Evolutionary conservation across 1,139 yeast species (phyloP), one percentile per base, ranked within the genome.

Genomic region (Pichia sp.): DNA sequence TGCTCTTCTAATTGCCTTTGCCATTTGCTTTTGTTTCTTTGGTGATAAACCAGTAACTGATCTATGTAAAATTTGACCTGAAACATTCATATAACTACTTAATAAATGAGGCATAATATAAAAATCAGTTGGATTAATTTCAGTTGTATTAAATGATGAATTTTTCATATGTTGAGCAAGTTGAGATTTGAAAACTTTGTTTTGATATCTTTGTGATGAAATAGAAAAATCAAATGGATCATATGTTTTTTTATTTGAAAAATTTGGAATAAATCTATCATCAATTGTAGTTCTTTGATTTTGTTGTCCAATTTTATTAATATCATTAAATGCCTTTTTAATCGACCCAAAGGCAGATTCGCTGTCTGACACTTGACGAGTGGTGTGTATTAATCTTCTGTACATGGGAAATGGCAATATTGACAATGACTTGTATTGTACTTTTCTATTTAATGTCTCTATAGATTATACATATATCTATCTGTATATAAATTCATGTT

Each of bases 191-290:
- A 51, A 47, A 40, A 51, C 53, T 50, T 57, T 65, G 55, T 46
- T 59, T 54, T 51, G 70, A 69, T 65, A 73, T 66, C 55, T 64
- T 35, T 75, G 57, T 51, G 74, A 76, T 40, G 79, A 76, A 58
- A 75, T 63, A 37, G 86, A 78, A 53, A 83, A 82, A 63, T 83
- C 90, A 65, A 82, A 83, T 41, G 94, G 90, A 54, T 82, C 87
- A 58, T 83, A 82, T 2, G 74, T 70, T 2, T 71, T 66, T 34
- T 60, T 63, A 51, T 66, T 71, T 32, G 70, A 63, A 53, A 73
- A 69, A 8, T 41, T 43, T 11, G 55, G 53, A 41, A 65, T 62
- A 45, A 65, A 64, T 55, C 39, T 62, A 51, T 42, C 57, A 57
- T 47, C 64, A 64, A 47, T 59, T 42, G 41, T 52, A 30, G 37